Percentiles rank a stretch among this genome's conserved stretches.
Conservation (phyloP, 306 rosid species). For the Ziziphus jujuba region DNA sequence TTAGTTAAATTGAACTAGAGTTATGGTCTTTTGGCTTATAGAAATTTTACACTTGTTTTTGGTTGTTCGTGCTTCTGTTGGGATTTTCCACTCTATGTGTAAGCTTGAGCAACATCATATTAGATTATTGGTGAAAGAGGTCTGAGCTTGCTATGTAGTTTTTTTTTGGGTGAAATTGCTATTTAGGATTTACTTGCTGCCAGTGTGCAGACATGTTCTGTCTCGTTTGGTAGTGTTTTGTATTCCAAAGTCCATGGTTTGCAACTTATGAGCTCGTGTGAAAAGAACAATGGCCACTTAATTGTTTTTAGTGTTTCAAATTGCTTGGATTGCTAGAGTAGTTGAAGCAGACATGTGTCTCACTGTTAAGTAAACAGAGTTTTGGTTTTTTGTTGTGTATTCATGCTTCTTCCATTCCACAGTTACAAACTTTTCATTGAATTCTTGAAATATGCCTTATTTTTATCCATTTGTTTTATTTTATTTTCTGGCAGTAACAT, state of each 20-base stretch:
- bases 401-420: background rate
- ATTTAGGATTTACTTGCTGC: too few species aligned
- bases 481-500: slow-evolving; percentile 34
- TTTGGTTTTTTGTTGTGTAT: slow-evolving; percentile 8
- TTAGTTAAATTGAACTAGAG: background rate
- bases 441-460: background rate
- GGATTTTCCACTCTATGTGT: background rate
- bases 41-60: background rate
- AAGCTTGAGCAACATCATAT: background rate
- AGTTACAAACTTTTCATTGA: background rate
- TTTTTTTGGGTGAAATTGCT: background rate
- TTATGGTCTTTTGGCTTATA: too few species aligned
- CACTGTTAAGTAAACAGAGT: background rate
- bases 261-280: too few species aligned
- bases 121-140: background rate
- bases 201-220: too few species aligned
- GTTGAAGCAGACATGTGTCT: background rate
- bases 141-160: background rate
- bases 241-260: too few species aligned
- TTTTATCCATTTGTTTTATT: slow-evolving; percentile 1
- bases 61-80: background rate
- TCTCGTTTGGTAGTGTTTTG: too few species aligned
- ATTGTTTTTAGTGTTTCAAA: too few species aligned
- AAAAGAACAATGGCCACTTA: too few species aligned
- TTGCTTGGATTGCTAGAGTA: too few species aligned